Evolutionary conservation across 2,329 filamentous ascomycete species (phyloP), one percentile per base, ranked within the genome.

Genomic region (Cordyceps farinosa): DNA sequence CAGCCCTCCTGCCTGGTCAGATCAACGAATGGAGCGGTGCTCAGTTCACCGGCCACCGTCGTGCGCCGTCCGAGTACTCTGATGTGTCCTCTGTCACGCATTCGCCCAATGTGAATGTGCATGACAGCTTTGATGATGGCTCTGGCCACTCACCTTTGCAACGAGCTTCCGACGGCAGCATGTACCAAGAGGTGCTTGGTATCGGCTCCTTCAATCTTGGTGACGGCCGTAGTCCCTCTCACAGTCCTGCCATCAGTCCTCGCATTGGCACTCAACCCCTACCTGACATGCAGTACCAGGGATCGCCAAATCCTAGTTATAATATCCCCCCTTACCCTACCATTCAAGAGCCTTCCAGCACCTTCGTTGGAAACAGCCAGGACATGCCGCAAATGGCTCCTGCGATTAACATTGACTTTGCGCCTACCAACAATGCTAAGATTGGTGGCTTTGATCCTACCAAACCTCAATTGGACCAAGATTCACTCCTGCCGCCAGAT

Each of bases 361-460:
- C 82, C 8, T 87, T 87, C 68, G 82, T 80, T 30, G 74, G 75
- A n/a, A 76, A 74, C 32, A 77, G 77, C 30, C 74, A 77, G 36
- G 90, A 93, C 63, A 84, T 90, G 72, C 85, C 86, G 6, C 87
- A 90, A 68, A 95, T 96, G 88, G 90, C 93, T n/a, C 93, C 93
- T 0, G 91, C 93, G 58, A 97, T 97, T 76, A 96, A 95, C 72
- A 95, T 97, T 69, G 91, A 97, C 73, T 92, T 91, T 74, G 93
- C 92, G 17, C 93, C 93, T 30, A 88, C 88, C 85, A 90, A 59
- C 79, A 61, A 47, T 47, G 84, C 64, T 40, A 75, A 73, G 65
- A 69, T 68, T 34, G 69, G 67, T 40, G 61, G 67, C 38, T 77
- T 76, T 62, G 72, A 75, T 53, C 84, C 85, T 34, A 80, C 83